A percentile compares a stretch with the other conserved stretches of the same genome.
phyloP scores from a whole-genome alignment of 73 alveolate genomes.

The Tetrahymena borealis region DNA sequence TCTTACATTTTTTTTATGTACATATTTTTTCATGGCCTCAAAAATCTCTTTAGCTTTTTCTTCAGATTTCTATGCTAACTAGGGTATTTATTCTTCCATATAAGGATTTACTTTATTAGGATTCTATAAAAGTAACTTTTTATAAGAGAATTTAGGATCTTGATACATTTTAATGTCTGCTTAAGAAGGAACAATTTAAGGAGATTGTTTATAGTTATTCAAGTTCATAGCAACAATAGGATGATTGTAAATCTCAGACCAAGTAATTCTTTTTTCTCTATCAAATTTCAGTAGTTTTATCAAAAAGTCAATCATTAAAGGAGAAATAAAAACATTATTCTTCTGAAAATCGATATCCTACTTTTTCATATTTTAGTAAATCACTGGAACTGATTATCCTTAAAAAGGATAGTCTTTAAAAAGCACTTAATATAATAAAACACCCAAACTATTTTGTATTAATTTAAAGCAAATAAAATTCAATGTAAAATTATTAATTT shows the following conservation, averaged over 20 bases:
- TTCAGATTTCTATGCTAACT: background rate
- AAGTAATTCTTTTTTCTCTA: background rate
- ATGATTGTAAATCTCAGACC: background rate
- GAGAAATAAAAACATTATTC: background rate
- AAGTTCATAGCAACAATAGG: background rate
- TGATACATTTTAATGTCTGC: background rate
- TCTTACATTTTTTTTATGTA: background rate
- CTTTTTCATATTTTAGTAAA: background rate
- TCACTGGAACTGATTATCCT: background rate
- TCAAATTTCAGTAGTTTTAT: background rate
- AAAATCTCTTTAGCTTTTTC: background rate
- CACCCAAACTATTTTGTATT: background rate
- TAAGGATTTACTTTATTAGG: background rate
- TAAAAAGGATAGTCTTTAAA: background rate
- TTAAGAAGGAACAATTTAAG: background rate
- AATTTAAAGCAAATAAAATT: background rate
- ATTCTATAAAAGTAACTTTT: background rate
- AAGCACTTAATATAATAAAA: background rate
- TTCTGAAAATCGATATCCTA: background rate
- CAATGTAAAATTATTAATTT: background rate
- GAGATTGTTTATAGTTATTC: background rate
- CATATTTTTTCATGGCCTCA: background rate
- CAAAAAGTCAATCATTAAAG: background rate
- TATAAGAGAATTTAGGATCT: background rate
- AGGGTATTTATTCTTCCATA: no score